Evolutionary conservation across 192 early-diverging fungal species (phyloP).

Genomic region (Coemansia sp.): DNA sequence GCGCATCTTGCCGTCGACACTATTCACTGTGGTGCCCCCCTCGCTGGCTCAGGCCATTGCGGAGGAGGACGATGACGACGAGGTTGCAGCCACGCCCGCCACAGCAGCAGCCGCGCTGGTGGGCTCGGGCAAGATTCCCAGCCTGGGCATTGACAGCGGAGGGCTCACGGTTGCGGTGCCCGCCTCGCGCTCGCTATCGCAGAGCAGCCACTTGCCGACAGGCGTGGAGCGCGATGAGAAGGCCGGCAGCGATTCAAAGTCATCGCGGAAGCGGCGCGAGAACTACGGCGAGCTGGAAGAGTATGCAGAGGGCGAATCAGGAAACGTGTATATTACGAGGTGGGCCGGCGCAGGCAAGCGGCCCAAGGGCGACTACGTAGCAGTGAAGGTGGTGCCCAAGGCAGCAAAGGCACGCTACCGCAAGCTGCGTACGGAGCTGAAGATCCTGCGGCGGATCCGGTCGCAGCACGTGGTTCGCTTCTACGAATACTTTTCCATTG

Average conservation of each 20-base stretch:
- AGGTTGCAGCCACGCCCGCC: conserved; percentile 15
- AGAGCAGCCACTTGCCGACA: not conserved
- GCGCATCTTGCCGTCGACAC: conserved; percentile 35
- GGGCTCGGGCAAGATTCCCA: conserved; percentile 2
- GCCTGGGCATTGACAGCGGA: not conserved
- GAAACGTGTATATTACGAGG: conserved; percentile 46
- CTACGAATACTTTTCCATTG: conserved; percentile 53
- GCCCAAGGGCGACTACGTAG: conserved; percentile 43
- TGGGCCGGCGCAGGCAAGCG: conserved; percentile 37
- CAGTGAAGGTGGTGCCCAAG: conserved; percentile 53
- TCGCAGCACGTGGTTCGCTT: conserved; percentile 53
- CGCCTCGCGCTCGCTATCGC: conserved; percentile 2
- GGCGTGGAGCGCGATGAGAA: conserved; percentile 22
- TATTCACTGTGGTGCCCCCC: conserved; percentile 13
- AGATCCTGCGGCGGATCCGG: conserved; percentile 51
- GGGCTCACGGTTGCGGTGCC: not conserved
- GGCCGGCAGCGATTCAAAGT: conserved; percentile 22
- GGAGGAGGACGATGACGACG: conserved; percentile 19
- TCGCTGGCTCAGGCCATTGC: not conserved
- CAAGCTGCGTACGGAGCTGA: conserved; percentile 52
- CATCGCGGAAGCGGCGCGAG: conserved; percentile 45
- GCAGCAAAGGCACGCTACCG: conserved; percentile 48
- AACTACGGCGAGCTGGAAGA: conserved; percentile 55
- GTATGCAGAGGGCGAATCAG: conserved; percentile 56
- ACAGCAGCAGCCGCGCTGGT: conserved; percentile 4